phyloP scores from a whole-genome alignment of 371 early-diverging fungal genomes.

The Homolaphlyctis polyrhiza region DNA sequence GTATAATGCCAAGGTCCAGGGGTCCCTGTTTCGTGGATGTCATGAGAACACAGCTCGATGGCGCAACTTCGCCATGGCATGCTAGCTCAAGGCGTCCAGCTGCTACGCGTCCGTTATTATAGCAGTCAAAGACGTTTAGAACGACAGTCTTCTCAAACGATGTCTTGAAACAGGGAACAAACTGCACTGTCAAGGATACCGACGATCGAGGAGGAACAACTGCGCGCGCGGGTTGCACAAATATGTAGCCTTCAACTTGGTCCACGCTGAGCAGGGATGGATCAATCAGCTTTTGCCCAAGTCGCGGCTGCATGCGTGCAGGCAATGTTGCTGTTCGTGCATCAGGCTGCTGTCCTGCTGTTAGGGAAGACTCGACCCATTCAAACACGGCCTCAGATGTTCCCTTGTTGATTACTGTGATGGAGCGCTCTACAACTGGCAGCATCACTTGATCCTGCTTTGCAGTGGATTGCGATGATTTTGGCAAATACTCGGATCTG shows the following conservation, averaged over 20 bases:
- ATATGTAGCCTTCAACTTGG: conserved; percentile 23
- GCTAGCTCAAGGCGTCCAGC: conserved; percentile 8
- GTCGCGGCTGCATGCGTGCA: too few relatives aligned
- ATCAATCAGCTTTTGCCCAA: too few relatives aligned
- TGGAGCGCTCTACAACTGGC: not conserved
- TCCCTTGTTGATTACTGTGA: conserved; percentile 21
- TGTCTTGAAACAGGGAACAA: conserved; percentile 27
- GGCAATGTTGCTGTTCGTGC: not conserved
- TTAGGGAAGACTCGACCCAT: conserved; percentile 11
- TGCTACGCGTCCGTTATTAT: not conserved
- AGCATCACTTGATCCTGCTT: not conserved
- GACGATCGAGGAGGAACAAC: conserved; percentile 11
- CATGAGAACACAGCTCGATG: conserved; percentile 25
- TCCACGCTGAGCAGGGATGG: not conserved
- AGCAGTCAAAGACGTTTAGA: conserved; percentile 21
- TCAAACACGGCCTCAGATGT: conserved; percentile 24
- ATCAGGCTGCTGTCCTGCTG: not conserved
- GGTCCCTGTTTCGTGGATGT: conserved; percentile 32
- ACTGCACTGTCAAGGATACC: conserved; percentile 13
- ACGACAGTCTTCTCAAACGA: conserved; percentile 15
- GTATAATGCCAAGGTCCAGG: conserved; percentile 26
- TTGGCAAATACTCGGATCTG: not conserved
- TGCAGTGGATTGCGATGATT: not conserved
- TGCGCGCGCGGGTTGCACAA: conserved; percentile 19
- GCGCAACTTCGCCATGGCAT: conserved; percentile 25